phyloP scores from a whole-genome alignment of 129 eudicot genomes.

The Solidago caesia region DNA sequence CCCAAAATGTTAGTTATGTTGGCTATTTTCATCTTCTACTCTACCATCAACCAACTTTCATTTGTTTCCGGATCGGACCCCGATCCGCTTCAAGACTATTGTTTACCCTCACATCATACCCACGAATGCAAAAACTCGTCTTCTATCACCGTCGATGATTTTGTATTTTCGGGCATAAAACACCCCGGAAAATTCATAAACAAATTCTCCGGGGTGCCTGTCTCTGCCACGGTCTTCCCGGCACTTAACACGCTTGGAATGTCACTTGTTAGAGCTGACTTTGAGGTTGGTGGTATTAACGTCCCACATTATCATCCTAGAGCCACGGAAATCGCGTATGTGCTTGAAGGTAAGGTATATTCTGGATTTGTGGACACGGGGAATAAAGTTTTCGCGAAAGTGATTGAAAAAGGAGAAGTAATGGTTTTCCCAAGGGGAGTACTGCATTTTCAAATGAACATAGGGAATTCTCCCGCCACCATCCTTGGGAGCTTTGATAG shows the following conservation, averaged over 20 bases:
- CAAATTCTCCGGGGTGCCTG: constrained; percentile 67
- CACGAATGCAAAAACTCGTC: constrained; percentile 69
- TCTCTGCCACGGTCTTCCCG: constrained; percentile 56
- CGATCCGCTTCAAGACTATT: constrained; percentile 71
- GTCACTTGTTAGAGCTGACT: constrained; percentile 89
- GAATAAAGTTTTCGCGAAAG: constrained; percentile 63
- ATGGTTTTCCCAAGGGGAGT: constrained; percentile 78
- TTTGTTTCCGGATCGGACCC: constrained; percentile 58
- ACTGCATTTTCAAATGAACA: constrained; percentile 84
- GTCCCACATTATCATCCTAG: constrained; percentile 84
- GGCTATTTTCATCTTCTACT: constrained; percentile 31
- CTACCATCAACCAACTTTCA: constrained; percentile 15
- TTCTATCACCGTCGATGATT: constrained; percentile 54
- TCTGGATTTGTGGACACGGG: constrained; percentile 73
- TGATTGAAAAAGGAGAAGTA: constrained; percentile 76
- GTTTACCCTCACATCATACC: constrained; percentile 49
- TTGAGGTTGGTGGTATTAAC: constrained; percentile 61
- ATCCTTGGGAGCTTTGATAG: constrained; percentile 76
- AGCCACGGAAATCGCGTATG: constrained; percentile 77
- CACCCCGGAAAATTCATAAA: constrained; percentile 49
- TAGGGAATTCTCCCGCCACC: constrained; percentile 65
- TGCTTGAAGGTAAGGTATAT: constrained; percentile 66
- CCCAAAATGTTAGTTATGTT: constrained; percentile 31
- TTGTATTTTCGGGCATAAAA: constrained; percentile 69
- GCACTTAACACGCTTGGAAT: constrained; percentile 82